phyloP scores from a whole-genome alignment of 768 basidiomycete genomes.

The Hericium erinaceus region DNA sequence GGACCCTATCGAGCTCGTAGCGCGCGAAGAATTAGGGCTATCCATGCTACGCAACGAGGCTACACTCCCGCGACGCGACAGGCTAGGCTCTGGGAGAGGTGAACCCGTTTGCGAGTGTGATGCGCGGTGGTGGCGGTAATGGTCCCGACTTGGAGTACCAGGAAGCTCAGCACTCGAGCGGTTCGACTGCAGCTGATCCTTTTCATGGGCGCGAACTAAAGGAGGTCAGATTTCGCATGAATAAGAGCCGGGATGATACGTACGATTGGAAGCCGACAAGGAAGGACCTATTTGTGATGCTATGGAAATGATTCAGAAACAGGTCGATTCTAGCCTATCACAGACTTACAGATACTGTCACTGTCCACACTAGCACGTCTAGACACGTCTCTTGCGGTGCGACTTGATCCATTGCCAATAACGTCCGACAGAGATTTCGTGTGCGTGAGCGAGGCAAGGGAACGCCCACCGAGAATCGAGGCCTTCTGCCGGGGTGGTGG shows the following conservation, averaged over 20 bases:
- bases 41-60: constrained; percentile 5
- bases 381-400: neutral
- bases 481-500: constrained; percentile 1
- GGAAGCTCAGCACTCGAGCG: constrained; percentile 1
- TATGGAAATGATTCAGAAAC: neutral
- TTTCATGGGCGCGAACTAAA: neutral
- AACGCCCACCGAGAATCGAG: constrained; percentile 1
- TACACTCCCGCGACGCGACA: constrained; percentile 4
- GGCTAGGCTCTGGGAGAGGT: constrained; percentile 11
- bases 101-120: constrained; percentile 13
- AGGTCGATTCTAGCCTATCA: neutral
- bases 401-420: constrained; percentile 5
- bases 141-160: constrained; percentile 7
- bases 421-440: constrained; percentile 13
- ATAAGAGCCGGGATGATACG: neutral
- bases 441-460: constrained; percentile 7
- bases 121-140: constrained; percentile 15
- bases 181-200: neutral
- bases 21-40: constrained; percentile 8
- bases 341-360: neutral
- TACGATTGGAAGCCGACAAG: neutral
- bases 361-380: constrained; percentile 7
- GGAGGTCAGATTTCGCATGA: neutral
- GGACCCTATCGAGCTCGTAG: constrained; percentile 7
- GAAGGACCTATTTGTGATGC: neutral